phyloP scores from a whole-genome alignment of 129 eudicot species.

The Escallonia rubra region DNA sequence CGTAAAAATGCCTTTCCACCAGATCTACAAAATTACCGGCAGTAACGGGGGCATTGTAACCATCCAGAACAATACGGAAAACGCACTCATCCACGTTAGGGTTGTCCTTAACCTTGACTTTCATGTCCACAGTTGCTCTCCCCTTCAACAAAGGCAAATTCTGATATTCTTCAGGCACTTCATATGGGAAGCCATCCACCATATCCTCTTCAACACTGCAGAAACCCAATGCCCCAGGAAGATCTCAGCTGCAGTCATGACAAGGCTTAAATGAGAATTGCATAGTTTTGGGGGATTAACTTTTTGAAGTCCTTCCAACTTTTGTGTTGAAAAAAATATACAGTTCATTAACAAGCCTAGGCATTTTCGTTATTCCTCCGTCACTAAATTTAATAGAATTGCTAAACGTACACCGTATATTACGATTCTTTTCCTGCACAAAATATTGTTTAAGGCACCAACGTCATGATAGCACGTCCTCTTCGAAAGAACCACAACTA shows the following conservation, averaged over 20 bases:
- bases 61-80: constrained; percentile 88
- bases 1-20: constrained; percentile 94
- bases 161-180: constrained; percentile 90
- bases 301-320: constrained; percentile 22
- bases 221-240: constrained; percentile 99
- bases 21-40: constrained; percentile 94
- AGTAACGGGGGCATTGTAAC: constrained; percentile 95
- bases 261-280: constrained; percentile 86
- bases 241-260: constrained; percentile 99
- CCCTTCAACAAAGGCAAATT: constrained; percentile 92
- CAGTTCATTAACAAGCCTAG: background rate
- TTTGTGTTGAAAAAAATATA: background rate
- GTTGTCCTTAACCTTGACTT: constrained; percentile 97
- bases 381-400: too few relatives aligned
- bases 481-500: background rate
- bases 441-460: background rate
- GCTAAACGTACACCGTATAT: background rate
- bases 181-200: constrained; percentile 96
- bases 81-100: constrained; percentile 80
- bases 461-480: background rate
- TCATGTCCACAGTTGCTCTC: constrained; percentile 96
- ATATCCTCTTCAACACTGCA: constrained; percentile 99
- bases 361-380: too few relatives aligned
- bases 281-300: constrained; percentile 28
- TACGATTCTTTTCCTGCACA: background rate